Base-by-base conservation (phyloP, 2,329 filamentous ascomycete genomes). In the Scedosporium boydii region DNA sequence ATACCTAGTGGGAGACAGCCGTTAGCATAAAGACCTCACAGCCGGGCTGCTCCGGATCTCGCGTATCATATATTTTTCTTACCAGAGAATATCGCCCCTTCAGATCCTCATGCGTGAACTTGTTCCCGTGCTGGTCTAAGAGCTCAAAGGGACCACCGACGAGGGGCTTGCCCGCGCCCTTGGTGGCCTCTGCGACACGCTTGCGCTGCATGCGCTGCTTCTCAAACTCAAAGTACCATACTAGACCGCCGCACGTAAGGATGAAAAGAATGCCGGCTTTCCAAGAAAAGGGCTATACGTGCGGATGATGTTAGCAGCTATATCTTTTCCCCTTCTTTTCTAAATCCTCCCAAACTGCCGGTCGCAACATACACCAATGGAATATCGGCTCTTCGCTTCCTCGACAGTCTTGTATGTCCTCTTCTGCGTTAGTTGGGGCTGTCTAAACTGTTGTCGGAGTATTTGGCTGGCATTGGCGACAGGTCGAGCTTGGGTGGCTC, bases 141-240 rank as follows among this genome's bases (percentile, higher is more conserved):
- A 99, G 78, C 66, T 87, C 80, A 73, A 99, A 98, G 0, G 87
- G 80, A 0, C 95, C 95, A 62, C 95, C 95, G 61, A 99, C 93
- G 79, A 96, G 96, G 41, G 95, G 95, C 72, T 85, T 88, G 1
- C 95, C 95, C 5, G 97, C 87, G 10, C 93, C 93, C 78, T 99
- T 99, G 67, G 89, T 89, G 68, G 93, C 89, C 72, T 98, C 93
- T 6, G 92, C 92, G 68, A 97, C 85, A 63, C 92, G 84, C 78
- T 93, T 90, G 66, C 93, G 85, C 72, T 95, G 87, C 86, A 99
- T 88, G 70, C 95, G 88, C 69, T 86, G 86, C 80, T 98, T 98
- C 76, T 99, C 95, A 69, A 87, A 86, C 70, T 93, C 91, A 76
- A 99, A 98, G 74, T 98, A 99, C 76, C 90, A 85, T 64, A 92